Percentiles rank a stretch among this genome's conserved stretches.
Evolutionary conservation across 23 red algal species (phyloP).

Genomic region (Gracilaria gracilis): DNA sequence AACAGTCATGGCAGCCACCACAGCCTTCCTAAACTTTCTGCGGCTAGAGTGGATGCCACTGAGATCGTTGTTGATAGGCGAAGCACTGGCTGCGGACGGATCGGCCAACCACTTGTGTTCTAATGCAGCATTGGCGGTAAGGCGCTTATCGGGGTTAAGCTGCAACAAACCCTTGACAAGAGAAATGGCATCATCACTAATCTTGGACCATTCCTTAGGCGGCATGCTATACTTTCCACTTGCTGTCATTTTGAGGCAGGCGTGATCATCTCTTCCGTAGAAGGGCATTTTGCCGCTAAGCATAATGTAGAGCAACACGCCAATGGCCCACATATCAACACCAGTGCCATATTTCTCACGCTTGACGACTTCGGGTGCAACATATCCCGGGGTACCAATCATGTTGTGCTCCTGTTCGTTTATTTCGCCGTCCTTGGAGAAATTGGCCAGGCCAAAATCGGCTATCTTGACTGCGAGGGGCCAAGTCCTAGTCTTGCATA

Average conservation of each 20-base stretch:
- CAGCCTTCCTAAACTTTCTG: conserved; percentile 84
- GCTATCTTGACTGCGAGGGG: conserved; percentile 92
- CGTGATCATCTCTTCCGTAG: conserved; percentile 89
- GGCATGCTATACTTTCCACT: conserved; percentile 83
- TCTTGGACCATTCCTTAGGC: conserved; percentile 76
- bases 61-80: conserved; percentile 82
- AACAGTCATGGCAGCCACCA: conserved; percentile 80
- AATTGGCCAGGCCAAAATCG: conserved; percentile 98
- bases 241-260: conserved; percentile 84
- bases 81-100: conserved; percentile 46
- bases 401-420: conserved; percentile 35
- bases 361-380: conserved; percentile 96
- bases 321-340: conserved; percentile 96
- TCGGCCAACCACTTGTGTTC: conserved; percentile 86
- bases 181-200: conserved; percentile 83
- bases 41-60: conserved; percentile 78
- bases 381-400: conserved; percentile 96
- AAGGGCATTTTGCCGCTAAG: conserved; percentile 99
- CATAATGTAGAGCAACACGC: conserved; percentile 97
- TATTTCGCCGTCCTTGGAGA: conserved; percentile 71
- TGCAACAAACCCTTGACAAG: conserved; percentile 88
- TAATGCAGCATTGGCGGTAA: conserved; percentile 89
- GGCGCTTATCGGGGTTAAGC: conserved; percentile 81
- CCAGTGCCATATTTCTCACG: conserved; percentile 74
- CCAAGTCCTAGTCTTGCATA: conserved; percentile 74